Conservation (phyloP, 495 filamentous ascomycete genomes). For the Glutinoglossum americanum region DNA sequence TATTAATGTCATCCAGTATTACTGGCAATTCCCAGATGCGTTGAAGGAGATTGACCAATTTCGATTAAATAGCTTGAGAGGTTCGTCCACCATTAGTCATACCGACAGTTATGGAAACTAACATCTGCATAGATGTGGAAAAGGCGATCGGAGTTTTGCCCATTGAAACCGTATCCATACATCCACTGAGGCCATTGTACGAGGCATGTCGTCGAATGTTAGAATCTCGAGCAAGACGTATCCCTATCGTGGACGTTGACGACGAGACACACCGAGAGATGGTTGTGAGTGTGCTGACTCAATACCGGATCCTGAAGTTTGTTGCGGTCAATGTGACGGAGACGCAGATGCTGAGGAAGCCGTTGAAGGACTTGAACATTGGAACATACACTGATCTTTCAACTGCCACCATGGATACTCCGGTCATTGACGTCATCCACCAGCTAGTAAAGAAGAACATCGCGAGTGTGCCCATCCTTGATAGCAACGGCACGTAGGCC, state of each 20-base stretch:
- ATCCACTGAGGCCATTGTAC: slow-evolving; percentile 74
- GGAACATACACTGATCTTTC: slow-evolving; percentile 66
- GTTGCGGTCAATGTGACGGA: slow-evolving; percentile 91
- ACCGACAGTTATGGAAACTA: not conserved
- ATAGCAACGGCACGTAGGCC: slow-evolving; percentile 37
- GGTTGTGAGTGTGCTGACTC: slow-evolving; percentile 90
- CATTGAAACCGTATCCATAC: slow-evolving; percentile 86
- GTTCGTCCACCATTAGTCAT: slow-evolving; percentile 24
- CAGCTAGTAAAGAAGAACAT: slow-evolving; percentile 74
- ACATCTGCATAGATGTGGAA: slow-evolving; percentile 53
- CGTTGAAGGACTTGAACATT: slow-evolving; percentile 62
- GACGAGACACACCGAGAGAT: slow-evolving; percentile 84
- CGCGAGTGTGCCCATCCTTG: slow-evolving; percentile 83
- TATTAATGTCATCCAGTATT: slow-evolving; percentile 98
- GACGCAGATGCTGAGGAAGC: slow-evolving; percentile 74
- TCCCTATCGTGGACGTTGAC: slow-evolving; percentile 83
- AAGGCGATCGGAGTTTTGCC: slow-evolving; percentile 75
- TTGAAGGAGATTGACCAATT: slow-evolving; percentile 84
- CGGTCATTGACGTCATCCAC: slow-evolving; percentile 91
- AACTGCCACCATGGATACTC: slow-evolving; percentile 76
- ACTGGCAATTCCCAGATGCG: slow-evolving; percentile 90
- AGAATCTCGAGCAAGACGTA: slow-evolving; percentile 74
- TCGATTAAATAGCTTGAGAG: slow-evolving; percentile 75
- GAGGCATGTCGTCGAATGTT: slow-evolving; percentile 92
- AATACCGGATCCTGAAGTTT: slow-evolving; percentile 96